Percentiles rank a stretch among this genome's conserved stretches.
These are phyloP conservation scores for Pachyrhizus erosus DNA, from an alignment of 306 rosid genomes.

Conservation along the genomic window DNA sequence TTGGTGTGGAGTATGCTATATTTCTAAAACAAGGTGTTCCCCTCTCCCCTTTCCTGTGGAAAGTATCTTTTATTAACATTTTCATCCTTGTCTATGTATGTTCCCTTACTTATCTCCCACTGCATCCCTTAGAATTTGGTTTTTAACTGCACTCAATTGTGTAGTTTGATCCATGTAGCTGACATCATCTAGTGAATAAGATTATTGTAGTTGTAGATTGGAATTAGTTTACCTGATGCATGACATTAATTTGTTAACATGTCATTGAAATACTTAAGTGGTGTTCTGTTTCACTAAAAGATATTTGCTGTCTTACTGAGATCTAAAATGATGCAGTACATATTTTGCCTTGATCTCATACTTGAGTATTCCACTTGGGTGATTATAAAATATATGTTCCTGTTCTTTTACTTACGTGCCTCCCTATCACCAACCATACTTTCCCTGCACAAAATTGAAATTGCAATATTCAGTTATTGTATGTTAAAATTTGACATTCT, in stretches of 20 bases:
- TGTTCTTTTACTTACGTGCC: slow-evolving; percentile 6
- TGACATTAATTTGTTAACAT: not conserved
- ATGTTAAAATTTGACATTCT: not conserved
- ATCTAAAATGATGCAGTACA: not conserved
- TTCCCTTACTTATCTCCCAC: not conserved
- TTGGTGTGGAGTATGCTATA: not conserved
- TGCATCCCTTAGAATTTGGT: not conserved
- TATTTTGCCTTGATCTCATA: not conserved
- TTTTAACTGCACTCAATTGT: not conserved
- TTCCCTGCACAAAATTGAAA: not conserved
- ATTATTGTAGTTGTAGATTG: not conserved
- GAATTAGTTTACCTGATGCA: not conserved
- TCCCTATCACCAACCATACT: not conserved
- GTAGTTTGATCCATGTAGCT: not conserved
- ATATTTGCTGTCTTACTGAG: not conserved
- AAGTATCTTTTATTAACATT: not conserved
- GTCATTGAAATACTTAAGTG: not conserved
- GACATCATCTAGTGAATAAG: not conserved
- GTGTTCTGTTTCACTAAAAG: not conserved
- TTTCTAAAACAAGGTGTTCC: not conserved
- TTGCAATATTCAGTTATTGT: not conserved
- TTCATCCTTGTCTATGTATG: not conserved
- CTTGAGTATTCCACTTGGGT: not conserved
- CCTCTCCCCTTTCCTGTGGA: not conserved
- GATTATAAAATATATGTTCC: not conserved